Conservation (phyloP, 495 filamentous ascomycete species). For the Penicillium bialowiezense region DNA sequence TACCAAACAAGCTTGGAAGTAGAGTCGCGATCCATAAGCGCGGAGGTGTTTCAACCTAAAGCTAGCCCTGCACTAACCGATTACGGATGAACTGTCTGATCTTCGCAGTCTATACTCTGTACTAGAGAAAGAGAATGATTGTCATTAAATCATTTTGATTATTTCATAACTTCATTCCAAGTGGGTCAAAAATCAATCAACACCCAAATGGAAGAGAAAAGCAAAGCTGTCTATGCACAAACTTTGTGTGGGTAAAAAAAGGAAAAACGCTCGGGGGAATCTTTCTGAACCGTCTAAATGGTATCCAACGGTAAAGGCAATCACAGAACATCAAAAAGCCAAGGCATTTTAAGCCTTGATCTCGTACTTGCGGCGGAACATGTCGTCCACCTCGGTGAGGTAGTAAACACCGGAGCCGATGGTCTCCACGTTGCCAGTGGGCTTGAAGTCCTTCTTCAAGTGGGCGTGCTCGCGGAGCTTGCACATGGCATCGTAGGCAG, state of each 20-base stretch:
- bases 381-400: constrained; percentile 83
- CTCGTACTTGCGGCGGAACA: constrained; percentile 88
- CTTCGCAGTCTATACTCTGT: too few species aligned
- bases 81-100: too few species aligned
- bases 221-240: constrained; percentile 27
- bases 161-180: constrained; percentile 27
- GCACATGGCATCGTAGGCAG: constrained; percentile 95
- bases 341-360: constrained; percentile 69
- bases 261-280: constrained; percentile 40
- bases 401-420: constrained; percentile 85
- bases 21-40: not conserved
- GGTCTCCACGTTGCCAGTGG: constrained; percentile 70
- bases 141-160: constrained; percentile 11
- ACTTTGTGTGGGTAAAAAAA: constrained; percentile 19
- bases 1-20: too few species aligned
- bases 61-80: not conserved
- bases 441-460: constrained; percentile 85
- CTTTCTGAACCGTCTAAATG: constrained; percentile 41
- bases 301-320: constrained; percentile 32
- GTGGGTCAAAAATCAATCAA: constrained; percentile 10
- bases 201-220: constrained; percentile 7
- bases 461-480: constrained; percentile 90
- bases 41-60: too few species aligned
- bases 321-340: constrained; percentile 14
- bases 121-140: not conserved